Evolutionary conservation across 2,329 filamentous ascomycete genomes (phyloP), one percentile per base, ranked within the genome.

Genomic region (Diaporthe destruens): DNA sequence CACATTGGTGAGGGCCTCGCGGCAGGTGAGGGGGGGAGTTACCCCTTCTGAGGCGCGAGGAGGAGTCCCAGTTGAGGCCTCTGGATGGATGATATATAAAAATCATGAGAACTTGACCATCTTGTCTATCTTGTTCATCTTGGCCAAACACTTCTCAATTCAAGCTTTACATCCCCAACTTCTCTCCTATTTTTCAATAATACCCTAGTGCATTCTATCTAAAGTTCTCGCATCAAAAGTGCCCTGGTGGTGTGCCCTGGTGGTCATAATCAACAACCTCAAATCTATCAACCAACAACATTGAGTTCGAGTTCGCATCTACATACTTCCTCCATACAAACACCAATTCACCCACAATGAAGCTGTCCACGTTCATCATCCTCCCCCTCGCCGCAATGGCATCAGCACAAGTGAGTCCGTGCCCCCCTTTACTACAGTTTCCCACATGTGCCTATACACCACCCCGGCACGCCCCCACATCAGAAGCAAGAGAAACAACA

Each of bases 381-480:
- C 61, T 66, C 14, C 61, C 61, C 11, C 61, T 66, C 47, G 32
- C 47, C 47, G n/a, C 61, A 34, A 32, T 23, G 23, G 61, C 47
- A 16, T 53, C 61, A 25, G 32, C 61, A 66, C 61, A 66, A 53
- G 47, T 66, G 47, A 66, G 61, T 66, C 7, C 32, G 61, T 66
- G 20, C 23, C 12, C 16, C 44, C 61, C 44, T 66, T 53, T 53
- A n/a, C 16, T 53, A 66, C 8, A 53, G 42, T 23, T 29, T 23
- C 3, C 3, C 8, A 29, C 18, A 32, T 25, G 7, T 25, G 12
- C 23, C 39, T 42, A 42, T 11, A 9, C 1, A 42, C 39, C 6
- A 42, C 39, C 16, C 16, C 39, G 39, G 14, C 16, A 59, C 6
- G 23, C 0, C 34, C 4, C 9, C 20, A 51, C 18, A 39, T 1